Evolutionary conservation across 1,284 basidiomycete genomes (phyloP).

Genomic region (Ceratobasidium sp.): DNA sequence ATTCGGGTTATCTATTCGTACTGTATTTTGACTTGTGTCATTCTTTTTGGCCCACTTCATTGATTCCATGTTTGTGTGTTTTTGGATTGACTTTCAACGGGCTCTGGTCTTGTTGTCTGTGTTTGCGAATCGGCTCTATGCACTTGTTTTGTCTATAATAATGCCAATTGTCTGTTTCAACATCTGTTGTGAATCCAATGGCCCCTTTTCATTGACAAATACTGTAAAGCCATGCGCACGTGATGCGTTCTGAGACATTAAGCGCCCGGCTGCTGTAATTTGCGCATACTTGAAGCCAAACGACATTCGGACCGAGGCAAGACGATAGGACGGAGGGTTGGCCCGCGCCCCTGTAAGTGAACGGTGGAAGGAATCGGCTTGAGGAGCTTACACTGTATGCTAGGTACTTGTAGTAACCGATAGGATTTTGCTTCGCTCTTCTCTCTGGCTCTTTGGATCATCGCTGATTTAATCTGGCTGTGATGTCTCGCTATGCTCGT

Average conservation of each 20-base stretch:
- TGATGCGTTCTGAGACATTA: slow-evolving; percentile 5
- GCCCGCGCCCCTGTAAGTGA: background rate
- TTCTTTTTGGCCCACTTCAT: background rate
- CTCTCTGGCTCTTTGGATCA: background rate
- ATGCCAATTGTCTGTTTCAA: background rate
- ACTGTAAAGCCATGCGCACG: background rate
- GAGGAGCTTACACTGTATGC: background rate
- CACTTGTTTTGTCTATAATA: slow-evolving; percentile 8
- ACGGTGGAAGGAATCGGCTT: too few species aligned
- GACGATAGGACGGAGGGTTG: background rate
- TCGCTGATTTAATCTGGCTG: background rate
- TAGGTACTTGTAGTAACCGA: background rate
- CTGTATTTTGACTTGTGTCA: slow-evolving; percentile 17
- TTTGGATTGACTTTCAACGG: background rate
- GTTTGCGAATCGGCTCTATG: background rate
- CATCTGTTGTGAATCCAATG: background rate
- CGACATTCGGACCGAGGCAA: background rate
- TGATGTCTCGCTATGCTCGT: slow-evolving; percentile 10
- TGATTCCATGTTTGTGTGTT: slow-evolving; percentile 24
- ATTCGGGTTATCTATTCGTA: slow-evolving; percentile 33
- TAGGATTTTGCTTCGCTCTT: background rate
- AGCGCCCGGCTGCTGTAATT: slow-evolving; percentile 28
- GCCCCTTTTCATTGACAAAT: too few species aligned
- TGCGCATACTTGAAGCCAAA: slow-evolving; percentile 12
- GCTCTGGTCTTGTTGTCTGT: background rate